Base-by-base conservation (phyloP, 305 asterid species). In the Solanum hybrid region DNA sequence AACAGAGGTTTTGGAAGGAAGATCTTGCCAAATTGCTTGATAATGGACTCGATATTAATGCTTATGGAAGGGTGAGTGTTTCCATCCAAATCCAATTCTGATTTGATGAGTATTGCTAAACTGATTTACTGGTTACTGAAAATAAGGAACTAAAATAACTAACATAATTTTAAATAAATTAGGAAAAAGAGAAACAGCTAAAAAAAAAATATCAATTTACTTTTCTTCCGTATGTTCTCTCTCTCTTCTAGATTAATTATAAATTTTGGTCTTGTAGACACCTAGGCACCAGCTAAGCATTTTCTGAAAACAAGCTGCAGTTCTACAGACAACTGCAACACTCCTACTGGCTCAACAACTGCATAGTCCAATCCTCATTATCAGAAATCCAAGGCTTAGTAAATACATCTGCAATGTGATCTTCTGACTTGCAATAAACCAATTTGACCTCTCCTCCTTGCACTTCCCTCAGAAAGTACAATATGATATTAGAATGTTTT, bases 1-100 rank as follows among this genome's bases (percentile, higher is more conserved):
- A 93, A 92, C 98, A 97, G 97, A 96, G 96, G 94, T 96, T 96
- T 92, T 91, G 95, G 75, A 96, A 94, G 92, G 98, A 95, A 90
- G 99, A 97, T 95, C 98, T 97, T 91, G 96, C 94, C 34, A 97
- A 97, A 93, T 91, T 97, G 92, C 97, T 97, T 17, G 90, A 94
- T 14, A 96, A 96, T 93, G 99, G 99, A n/a, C 98, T 97, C 79
- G 99, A 96, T 90, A 93, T 96, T 26, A 94, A 97, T 92, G 99
- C 99, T 78, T 97, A 89, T 89, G 99, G 98, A 90, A 94, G 99
- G 98, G 99, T 51, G 68, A 51, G 68, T 51, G 68, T 51, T 51
- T 51, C 68, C 68, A 51, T 15, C n/a, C 68, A 17, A 51, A 51
- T 51, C 10, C n/a, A 51, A 15, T 51, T 51, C 22, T 51, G 68